Evolutionary conservation across 768 basidiomycete genomes (phyloP), one percentile per base, ranked within the genome.

Genomic region (Pulveroboletus sp.): DNA sequence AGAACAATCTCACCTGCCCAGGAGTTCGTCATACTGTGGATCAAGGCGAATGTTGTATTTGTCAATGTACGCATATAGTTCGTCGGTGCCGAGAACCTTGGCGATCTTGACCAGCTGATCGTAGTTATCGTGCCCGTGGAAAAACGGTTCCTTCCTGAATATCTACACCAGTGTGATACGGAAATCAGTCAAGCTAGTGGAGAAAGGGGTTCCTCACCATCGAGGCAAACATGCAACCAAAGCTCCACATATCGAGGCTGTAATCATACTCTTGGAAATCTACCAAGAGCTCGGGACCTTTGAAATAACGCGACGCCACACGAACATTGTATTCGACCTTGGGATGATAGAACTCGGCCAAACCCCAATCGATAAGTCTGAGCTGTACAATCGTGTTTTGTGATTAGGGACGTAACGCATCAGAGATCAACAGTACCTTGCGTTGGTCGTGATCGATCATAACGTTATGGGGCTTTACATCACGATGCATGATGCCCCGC

Each of bases 191-290:
- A 22, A 48, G 46, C n/a, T 6, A 27, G 44, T 11, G n/a, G 5
- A 35, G 11, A 8, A 35, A 38, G 17, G 41, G 31, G 60, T 17
- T 35, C 29, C 78, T 58, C 64, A 95, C 94, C 95, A 98, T 97
- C 16, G 90, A 93, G 9, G 95, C 95, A 69, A 95, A 96, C 93
- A 95, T 98, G 67, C 95, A 97, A 16, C 95, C 95, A 63, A 89
- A 85, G 72, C 91, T 93, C 95, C 95, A 98, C 91, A 98, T 92
- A 68, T 98, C 94, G 60, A 97, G 72, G 69, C 89, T 91, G 67
- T 96, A 96, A 68, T 98, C 95, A 58, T 98, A 98, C 67, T 96
- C 93, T 68, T 96, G 95, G 75, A 96, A 97, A 69, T 97, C 94
- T 51, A 97, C 93, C 49, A 97, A 75, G 49, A 97, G 75, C 70